Conservation (phyloP, 768 basidiomycete species). For the Sarcomyxa edulis region DNA sequence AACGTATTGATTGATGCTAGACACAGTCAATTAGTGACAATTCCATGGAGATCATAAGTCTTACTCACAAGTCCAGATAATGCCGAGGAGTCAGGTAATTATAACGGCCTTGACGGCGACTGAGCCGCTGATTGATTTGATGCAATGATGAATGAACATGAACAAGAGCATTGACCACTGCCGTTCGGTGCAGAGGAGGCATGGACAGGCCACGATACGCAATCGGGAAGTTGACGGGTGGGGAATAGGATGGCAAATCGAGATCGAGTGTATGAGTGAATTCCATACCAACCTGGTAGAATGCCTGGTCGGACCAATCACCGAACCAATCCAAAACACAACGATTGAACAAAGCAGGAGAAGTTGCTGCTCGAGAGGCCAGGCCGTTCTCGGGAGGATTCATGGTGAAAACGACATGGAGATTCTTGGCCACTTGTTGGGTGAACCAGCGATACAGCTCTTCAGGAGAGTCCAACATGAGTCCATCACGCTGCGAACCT, state of each 20-base stretch:
- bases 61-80: constrained; percentile 94
- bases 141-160: constrained; percentile 87
- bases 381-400: constrained; percentile 96
- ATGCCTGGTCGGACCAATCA: constrained; percentile 98
- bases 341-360: constrained; percentile 97
- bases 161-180: constrained; percentile 91
- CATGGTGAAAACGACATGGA: constrained; percentile 99
- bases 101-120: constrained; percentile 90
- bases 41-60: constrained; percentile 5
- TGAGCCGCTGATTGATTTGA: constrained; percentile 83
- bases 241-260: constrained; percentile 75
- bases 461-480: constrained; percentile 97
- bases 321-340: constrained; percentile 99
- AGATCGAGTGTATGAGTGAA: constrained; percentile 93
- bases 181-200: constrained; percentile 87
- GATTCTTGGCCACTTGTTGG: constrained; percentile 93
- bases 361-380: constrained; percentile 93
- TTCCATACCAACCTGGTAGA: constrained; percentile 97
- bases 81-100: constrained; percentile 97
- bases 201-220: constrained; percentile 78
- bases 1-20: constrained; percentile 95
- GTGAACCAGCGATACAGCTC: constrained; percentile 99
- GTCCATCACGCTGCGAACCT: constrained; percentile 96
- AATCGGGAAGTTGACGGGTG: constrained; percentile 82
- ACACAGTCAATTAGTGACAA: constrained; percentile 9